Evolutionary conservation across 202 grass and related monocot species (phyloP), one percentile per base, ranked within the genome.

Genomic region (Sporobolus alterniflorus): DNA sequence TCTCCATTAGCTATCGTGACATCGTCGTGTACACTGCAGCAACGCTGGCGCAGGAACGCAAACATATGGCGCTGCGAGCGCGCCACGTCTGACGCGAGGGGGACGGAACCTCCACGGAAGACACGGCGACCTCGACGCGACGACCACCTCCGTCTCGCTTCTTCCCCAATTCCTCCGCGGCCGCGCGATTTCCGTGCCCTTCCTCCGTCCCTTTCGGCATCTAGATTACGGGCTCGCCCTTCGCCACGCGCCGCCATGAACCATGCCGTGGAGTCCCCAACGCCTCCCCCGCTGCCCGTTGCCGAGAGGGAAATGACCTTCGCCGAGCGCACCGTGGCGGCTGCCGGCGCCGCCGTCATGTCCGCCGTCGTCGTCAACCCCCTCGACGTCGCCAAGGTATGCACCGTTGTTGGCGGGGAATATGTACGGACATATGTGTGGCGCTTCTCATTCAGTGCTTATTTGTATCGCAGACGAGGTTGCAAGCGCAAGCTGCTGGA

Each of bases 401-500:
- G 54, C 11, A n/a, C 36, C 36, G 36, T 39, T 39, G 36, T 39
- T 39, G 36, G 36, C 36, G 36, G 36, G 5, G 81, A n/a, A 30
- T 24, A 13, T 51, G 5, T 26, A n/a, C 20, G 16, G 24, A 26
- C 2, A 43, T 42, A 21, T 43, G 26, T 40, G 15, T 41, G 28
- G 64, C 33, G 18, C 11, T 41, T 39, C 26, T 79, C 48, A 80
- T 63, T 30, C 11, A 22, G 2, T 39, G 17, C 14, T 29, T 62
- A 10, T 64, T 74, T 73, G 18, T 77, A 12, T 74, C 84, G 36
- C 86, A 98, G 95, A 98, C 95, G 31, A 93, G 95, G 70, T 93
- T 98, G 78, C 95, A 98, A 88, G 95, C 92, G 6, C 95, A 98
- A 70, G 95, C 92, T 60, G 95, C 92, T 83, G 95, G 95, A 86